phyloP scores from a whole-genome alignment of 495 filamentous ascomycete species.

The Rhypophila decipiens region DNA sequence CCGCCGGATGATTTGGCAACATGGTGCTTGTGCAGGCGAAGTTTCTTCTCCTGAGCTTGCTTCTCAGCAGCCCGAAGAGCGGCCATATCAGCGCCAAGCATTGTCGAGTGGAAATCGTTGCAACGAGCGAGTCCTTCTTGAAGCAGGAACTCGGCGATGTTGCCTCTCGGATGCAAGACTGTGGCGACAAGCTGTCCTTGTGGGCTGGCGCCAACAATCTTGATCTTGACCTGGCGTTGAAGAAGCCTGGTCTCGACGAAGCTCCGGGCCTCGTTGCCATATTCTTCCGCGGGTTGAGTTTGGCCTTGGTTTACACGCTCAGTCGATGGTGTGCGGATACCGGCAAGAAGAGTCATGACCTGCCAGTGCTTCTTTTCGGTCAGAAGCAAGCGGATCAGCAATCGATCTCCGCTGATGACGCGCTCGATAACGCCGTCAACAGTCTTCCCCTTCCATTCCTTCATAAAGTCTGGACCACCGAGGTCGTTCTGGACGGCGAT shows the following conservation, averaged over 20 bases:
- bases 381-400: conserved; percentile 75
- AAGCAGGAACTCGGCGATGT: conserved; percentile 82
- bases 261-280: conserved; percentile 74
- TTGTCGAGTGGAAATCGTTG: conserved; percentile 85
- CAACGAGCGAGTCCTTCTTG: conserved; percentile 85
- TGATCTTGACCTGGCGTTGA: conserved; percentile 76
- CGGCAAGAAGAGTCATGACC: conserved; percentile 76
- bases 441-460: conserved; percentile 68
- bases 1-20: conserved; percentile 54
- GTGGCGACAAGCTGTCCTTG: conserved; percentile 76
- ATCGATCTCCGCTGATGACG: conserved; percentile 82
- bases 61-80: conserved; percentile 81
- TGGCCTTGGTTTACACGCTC: conserved; percentile 72
- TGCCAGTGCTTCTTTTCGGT: conserved; percentile 75
- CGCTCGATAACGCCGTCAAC: conserved; percentile 76
- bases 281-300: conserved; percentile 77
- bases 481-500: conserved; percentile 78
- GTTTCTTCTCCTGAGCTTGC: conserved; percentile 64
- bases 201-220: conserved; percentile 77
- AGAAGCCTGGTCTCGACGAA: conserved; percentile 81
- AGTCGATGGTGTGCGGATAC: conserved; percentile 78
- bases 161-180: conserved; percentile 81
- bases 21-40: conserved; percentile 72
- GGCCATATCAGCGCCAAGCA: conserved; percentile 83
- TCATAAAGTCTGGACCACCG: conserved; percentile 65